These are phyloP conservation scores for Trifolium repens DNA, from an alignment of 306 rosid species.

Conservation along the genomic window DNA sequence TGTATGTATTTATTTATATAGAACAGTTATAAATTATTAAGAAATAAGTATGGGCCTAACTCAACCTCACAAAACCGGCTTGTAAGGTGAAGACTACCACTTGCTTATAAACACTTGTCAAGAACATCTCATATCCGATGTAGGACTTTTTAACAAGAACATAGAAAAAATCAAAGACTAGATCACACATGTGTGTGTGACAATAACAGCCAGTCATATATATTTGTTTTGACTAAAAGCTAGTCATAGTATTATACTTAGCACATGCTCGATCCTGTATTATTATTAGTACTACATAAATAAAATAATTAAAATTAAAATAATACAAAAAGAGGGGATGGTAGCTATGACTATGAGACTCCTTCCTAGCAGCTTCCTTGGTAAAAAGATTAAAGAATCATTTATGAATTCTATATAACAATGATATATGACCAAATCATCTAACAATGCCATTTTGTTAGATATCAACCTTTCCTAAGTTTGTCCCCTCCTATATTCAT, in stretches of 20 bases:
- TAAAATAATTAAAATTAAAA: background rate
- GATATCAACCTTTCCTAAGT: conserved; percentile 2
- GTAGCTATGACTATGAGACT: conserved; percentile 42
- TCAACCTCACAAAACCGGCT: no score
- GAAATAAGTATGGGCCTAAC: no score
- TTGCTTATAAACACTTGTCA: no score
- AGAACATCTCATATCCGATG: no score
- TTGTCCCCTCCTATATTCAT: conserved; percentile 3
- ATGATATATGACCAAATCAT: background rate
- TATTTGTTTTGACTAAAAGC: no score
- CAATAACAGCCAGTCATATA: conserved; percentile 17
- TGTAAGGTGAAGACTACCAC: no score
- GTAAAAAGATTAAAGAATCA: background rate
- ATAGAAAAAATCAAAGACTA: conserved; percentile 2
- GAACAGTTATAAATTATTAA: no score
- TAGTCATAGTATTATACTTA: background rate
- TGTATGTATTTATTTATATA: background rate
- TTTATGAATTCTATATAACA: conserved; percentile 18
- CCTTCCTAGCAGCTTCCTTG: conserved; percentile 46
- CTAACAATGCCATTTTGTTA: background rate
- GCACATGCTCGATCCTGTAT: background rate
- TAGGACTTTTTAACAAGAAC: no score
- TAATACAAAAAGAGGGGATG: conserved; percentile 10
- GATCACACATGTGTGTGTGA: background rate
- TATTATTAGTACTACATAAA: background rate